These are phyloP conservation scores for Talaromyces sp. DNA, from an alignment of 2,329 filamentous ascomycete species.

Conservation along the genomic window DNA sequence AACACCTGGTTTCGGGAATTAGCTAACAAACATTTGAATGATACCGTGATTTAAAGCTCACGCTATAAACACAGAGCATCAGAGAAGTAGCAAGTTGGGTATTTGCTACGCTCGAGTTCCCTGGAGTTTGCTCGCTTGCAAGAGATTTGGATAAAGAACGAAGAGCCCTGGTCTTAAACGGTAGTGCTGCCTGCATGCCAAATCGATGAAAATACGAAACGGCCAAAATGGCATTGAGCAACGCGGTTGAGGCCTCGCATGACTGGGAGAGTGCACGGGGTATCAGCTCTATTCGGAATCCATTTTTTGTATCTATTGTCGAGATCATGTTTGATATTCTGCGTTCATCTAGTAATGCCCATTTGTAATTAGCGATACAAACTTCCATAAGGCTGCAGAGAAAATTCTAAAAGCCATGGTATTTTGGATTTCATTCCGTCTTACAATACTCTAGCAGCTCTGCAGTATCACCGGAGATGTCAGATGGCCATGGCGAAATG, in stretches of 20 bases:
- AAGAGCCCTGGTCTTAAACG: conserved; percentile 2
- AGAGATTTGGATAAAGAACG: not conserved
- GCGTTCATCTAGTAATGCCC: not conserved
- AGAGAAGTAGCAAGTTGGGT: conserved; percentile 5
- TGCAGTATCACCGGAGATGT: not conserved
- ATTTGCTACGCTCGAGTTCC: not conserved
- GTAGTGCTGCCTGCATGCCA: not conserved
- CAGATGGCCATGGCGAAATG: not conserved
- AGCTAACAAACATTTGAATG: not conserved
- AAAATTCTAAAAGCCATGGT: too few relatives aligned
- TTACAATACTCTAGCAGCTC: conserved; percentile 4
- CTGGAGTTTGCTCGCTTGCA: not conserved
- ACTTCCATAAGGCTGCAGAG: not conserved
- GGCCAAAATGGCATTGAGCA: conserved; percentile 6
- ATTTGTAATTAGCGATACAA: not conserved
- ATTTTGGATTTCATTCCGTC: not conserved
- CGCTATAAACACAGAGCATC: conserved; percentile 7
- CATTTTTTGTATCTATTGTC: conserved; percentile 4
- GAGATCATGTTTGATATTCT: conserved; percentile 6
- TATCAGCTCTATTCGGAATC: conserved; percentile 3
- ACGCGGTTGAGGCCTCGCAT: not conserved
- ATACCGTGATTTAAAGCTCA: not conserved
- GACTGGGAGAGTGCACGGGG: conserved; percentile 1
- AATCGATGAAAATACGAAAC: not conserved
- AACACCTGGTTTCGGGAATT: not conserved